Conservation (phyloP, 1,139 yeast genomes). For the Kluyveromyces sp. region DNA sequence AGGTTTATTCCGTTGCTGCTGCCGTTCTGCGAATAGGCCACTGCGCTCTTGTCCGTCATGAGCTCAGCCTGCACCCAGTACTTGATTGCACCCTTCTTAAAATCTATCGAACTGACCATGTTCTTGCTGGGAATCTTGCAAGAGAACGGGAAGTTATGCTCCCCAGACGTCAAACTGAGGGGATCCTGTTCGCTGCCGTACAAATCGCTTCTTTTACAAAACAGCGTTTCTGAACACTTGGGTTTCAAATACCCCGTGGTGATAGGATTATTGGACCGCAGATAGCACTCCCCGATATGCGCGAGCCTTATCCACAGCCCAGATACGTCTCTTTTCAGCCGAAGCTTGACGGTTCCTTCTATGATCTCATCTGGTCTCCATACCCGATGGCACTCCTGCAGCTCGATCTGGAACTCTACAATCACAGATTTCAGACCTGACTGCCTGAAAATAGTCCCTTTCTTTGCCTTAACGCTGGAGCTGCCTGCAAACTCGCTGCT, state of each 20-base stretch:
- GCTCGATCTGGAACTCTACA: slow-evolving; percentile 50
- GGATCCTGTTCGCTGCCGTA: slow-evolving; percentile 43
- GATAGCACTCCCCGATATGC: slow-evolving; percentile 50
- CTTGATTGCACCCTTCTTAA: slow-evolving; percentile 78
- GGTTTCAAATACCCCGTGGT: slow-evolving; percentile 1
- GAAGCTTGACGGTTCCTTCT: slow-evolving; percentile 53
- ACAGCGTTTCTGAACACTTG: slow-evolving; percentile 35
- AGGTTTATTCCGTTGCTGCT: background rate
- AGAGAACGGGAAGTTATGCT: slow-evolving; percentile 80
- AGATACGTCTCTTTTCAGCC: slow-evolving; percentile 48
- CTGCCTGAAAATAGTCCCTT: slow-evolving; percentile 2
- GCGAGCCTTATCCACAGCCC: slow-evolving; percentile 49
- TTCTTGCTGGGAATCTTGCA: slow-evolving; percentile 68
- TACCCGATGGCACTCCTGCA: slow-evolving; percentile 64
- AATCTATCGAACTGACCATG: slow-evolving; percentile 67
- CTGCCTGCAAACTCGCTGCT: background rate
- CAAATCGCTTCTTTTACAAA: slow-evolving; percentile 59
- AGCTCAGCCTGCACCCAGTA: slow-evolving; percentile 58
- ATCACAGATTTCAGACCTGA: background rate
- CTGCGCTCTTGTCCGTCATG: background rate
- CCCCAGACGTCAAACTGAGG: slow-evolving; percentile 62
- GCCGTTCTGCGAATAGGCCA: background rate
- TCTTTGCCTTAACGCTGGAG: background rate
- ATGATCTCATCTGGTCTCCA: slow-evolving; percentile 59
- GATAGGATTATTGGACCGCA: slow-evolving; percentile 31